phyloP scores from a whole-genome alignment of 495 filamentous ascomycete genomes.

The Daldinia decipiens region DNA sequence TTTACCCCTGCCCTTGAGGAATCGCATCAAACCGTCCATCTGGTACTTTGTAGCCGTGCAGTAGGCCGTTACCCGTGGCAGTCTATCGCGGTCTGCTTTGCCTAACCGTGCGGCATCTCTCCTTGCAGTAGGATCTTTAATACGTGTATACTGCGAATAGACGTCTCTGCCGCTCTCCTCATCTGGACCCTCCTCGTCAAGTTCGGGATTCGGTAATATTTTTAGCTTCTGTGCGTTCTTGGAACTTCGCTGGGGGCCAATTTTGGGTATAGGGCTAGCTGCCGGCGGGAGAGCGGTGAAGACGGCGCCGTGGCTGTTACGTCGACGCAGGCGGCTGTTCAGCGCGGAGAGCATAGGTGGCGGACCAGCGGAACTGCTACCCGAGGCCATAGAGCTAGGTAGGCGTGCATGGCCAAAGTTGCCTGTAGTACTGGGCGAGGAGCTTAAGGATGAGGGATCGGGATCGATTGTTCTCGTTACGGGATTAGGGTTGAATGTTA shows the following conservation, averaged over 20 bases:
- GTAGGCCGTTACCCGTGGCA: slow-evolving; percentile 94
- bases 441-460: slow-evolving; percentile 48
- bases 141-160: slow-evolving; percentile 90
- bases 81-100: slow-evolving; percentile 86
- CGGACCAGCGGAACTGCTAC: slow-evolving; percentile 13
- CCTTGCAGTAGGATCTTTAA: slow-evolving; percentile 94
- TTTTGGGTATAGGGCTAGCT: slow-evolving; percentile 69
- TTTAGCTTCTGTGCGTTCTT: slow-evolving; percentile 97
- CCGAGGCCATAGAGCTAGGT: slow-evolving; percentile 27
- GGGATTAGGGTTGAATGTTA: slow-evolving; percentile 63
- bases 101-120: slow-evolving; percentile 92
- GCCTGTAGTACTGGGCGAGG: slow-evolving; percentile 36
- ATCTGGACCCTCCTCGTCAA: slow-evolving; percentile 76
- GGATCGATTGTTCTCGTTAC: slow-evolving; percentile 62
- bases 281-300: slow-evolving; percentile 64
- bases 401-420: slow-evolving; percentile 35
- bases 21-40: slow-evolving; percentile 86
- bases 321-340: slow-evolving; percentile 85
- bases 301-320: slow-evolving; percentile 76
- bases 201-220: slow-evolving; percentile 87
- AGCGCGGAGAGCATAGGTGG: slow-evolving; percentile 81
- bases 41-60: slow-evolving; percentile 92
- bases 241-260: slow-evolving; percentile 93
- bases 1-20: slow-evolving; percentile 82
- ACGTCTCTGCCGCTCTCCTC: slow-evolving; percentile 95